Conservation (phyloP, 805 yeast species). For the Wickerhamiella hasegawae region DNA sequence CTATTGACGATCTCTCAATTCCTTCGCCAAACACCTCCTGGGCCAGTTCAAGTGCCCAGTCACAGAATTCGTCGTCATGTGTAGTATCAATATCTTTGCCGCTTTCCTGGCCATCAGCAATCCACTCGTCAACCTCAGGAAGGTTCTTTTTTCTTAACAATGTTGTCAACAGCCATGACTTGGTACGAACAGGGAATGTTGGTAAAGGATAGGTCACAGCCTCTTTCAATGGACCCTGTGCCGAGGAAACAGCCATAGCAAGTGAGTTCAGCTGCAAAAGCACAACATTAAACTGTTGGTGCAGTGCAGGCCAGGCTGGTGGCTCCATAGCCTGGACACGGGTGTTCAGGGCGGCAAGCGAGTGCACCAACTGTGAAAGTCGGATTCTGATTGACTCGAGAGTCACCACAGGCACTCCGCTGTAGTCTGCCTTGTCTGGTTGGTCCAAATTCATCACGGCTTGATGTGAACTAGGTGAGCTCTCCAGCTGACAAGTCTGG, state of each 20-base stretch:
- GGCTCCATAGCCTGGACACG: constrained; percentile 32
- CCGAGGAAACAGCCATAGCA: constrained; percentile 48
- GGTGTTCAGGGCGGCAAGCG: constrained; percentile 39
- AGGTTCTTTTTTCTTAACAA: constrained; percentile 70
- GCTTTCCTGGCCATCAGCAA: constrained; percentile 27
- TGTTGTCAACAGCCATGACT: constrained; percentile 70
- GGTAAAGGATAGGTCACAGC: constrained; percentile 77
- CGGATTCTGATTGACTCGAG: constrained; percentile 14
- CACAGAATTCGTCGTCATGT: constrained; percentile 40
- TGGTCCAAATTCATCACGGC: too few species aligned
- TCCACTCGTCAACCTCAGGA: constrained; percentile 88
- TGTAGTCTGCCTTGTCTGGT: constrained; percentile 6
- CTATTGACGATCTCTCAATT: constrained; percentile 12
- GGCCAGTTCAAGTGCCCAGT: constrained; percentile 46
- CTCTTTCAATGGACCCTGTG: constrained; percentile 39
- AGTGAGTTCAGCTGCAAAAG: constrained; percentile 70
- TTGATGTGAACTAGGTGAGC: too few species aligned
- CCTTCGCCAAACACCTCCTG: constrained; percentile 30
- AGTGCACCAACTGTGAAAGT: constrained; percentile 31
- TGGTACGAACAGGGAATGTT: constrained; percentile 69
- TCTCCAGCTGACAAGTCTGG: too few species aligned
- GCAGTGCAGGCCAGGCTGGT: constrained; percentile 51
- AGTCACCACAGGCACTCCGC: constrained; percentile 14
- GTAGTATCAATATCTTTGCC: constrained; percentile 21
- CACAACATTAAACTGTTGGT: constrained; percentile 69